Evolutionary conservation across 23 red algal species (phyloP).

Genomic region (Rhodosorus marinus): DNA sequence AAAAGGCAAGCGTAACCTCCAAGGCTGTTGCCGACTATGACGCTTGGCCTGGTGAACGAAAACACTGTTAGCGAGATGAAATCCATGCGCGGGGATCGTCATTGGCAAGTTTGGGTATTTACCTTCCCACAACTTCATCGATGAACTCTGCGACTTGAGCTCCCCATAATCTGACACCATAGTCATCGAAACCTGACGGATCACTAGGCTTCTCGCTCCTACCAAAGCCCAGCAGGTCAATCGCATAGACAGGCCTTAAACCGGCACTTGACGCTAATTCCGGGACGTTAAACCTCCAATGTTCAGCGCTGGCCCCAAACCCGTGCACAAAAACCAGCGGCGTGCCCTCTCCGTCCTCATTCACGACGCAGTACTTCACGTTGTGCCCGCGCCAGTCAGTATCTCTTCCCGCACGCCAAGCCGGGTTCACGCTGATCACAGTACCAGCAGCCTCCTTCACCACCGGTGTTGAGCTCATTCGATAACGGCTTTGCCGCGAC

Average conservation of each 20-base stretch:
- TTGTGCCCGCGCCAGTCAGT: conserved; percentile 1
- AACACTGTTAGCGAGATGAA: no score
- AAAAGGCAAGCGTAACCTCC: neutral
- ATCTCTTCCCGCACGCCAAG: no score
- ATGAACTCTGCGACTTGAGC: neutral
- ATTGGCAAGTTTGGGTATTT: neutral
- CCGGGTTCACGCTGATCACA: no score
- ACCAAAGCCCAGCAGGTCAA: neutral
- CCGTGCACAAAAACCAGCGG: neutral
- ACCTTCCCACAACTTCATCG: neutral
- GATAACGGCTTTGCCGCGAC: no score
- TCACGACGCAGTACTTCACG: neutral
- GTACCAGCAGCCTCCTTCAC: no score
- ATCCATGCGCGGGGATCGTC: no score
- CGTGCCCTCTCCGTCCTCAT: neutral
- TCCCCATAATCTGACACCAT: neutral
- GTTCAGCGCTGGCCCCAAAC: neutral
- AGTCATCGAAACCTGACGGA: neutral
- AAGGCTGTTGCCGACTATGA: neutral
- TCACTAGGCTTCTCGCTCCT: neutral
- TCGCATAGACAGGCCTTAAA: neutral
- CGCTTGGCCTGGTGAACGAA: no score
- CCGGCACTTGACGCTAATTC: neutral
- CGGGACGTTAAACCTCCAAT: neutral
- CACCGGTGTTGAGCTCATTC: no score